Base-by-base conservation (phyloP, 495 filamentous ascomycete genomes). In the Thermochaetoides thermophila region DNA sequence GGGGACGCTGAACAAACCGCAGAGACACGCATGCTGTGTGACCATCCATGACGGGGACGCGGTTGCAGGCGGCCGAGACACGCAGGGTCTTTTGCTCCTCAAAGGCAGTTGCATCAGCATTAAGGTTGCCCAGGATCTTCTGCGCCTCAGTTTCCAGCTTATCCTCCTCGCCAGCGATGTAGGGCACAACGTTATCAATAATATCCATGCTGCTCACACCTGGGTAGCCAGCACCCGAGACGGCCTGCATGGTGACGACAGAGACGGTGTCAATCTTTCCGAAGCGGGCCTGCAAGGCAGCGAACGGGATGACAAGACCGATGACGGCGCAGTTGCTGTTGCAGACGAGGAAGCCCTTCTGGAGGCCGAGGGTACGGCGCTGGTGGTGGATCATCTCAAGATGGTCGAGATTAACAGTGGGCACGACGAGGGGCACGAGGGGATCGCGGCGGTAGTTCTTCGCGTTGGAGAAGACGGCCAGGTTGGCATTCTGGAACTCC, bases 301-400 rank as follows among this genome's bases (percentile, higher is more conserved):
- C 83, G 48, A 86, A 79, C n/a, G 83, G 83, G 37, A 87, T 84
- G 30, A 86, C 84, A 31, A 89, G 68, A 12, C 83, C 83, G 47
- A 87, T 87, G 34, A 87, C 84, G 14, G 81, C 81, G 59, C 83
- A 91, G 63, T 91, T 89, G 35, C 80, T 84, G 61, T 89, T 89
- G 64, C 81, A 87, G 26, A 87, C 78, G 33, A 89, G 53, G 56
- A 87, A 85, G 10, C 83, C 83, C 53, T 78, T 81, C 34, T 75
- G 59, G 24, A 84, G 59, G n/a, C 57, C 59, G 41, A 74, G 69
- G 4, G 74, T 60, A 46, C 66, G 63, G 27, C 75, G 67, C 58
- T 89, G 81, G 53, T 82, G 71, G 10, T 76, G 78, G 45, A 89
- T 83, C 34, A 85, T 56, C 50, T 74, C 66, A 44, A 89, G 61